Base-by-base conservation (phyloP, 306 rosid species). In the Herpetospermum pedunculosum region DNA sequence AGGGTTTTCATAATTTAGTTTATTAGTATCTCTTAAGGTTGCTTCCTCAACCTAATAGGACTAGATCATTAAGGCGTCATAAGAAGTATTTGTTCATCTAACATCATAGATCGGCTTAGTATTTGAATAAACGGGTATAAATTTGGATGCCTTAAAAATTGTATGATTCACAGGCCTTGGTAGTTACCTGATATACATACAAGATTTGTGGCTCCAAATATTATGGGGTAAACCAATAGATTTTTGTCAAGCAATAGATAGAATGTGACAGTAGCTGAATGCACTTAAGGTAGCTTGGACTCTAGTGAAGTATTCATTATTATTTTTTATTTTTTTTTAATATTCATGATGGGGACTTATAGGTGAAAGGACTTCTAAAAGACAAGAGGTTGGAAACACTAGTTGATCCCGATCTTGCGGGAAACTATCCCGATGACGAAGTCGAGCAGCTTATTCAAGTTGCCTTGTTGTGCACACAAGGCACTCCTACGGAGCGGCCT, bases 371-470 rank as follows among this genome's bases (percentile, higher is more conserved):
- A 60, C 89, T 88, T 41, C 76, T 89, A 54, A 84, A 85, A 76
- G 92, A 94, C 81, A 89, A 86, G 76, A 88, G 54, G 79, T 78
- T 88, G 86, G 95, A 91, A 76, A 84, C 84, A 19, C 72, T 94
- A 57, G 96, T 94, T 0, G 99, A 94, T 80, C 78, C 85, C 16
- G 89, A 94, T 71, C 83, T 94, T 77, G 74, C 58, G 32, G 97
- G 97, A 4, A 19, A 89, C 13, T 94, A 94, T 80, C 29, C 25
- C 0, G 86, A 85, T 0, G 83, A 72, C 0, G 89, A 91, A 81
- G 92, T 91, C 38, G 96, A 94, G 84, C 81, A 94, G 81, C 82
- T 91, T 71, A 91, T 85, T 83, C 96, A 91, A 78, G 90, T 94
- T 58, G 96, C 96, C 59, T 83, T 94, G 50, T 84, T 91, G 26